Conservation (phyloP, 2,329 filamentous ascomycete species). For the Aspergillus fijiensis region DNA sequence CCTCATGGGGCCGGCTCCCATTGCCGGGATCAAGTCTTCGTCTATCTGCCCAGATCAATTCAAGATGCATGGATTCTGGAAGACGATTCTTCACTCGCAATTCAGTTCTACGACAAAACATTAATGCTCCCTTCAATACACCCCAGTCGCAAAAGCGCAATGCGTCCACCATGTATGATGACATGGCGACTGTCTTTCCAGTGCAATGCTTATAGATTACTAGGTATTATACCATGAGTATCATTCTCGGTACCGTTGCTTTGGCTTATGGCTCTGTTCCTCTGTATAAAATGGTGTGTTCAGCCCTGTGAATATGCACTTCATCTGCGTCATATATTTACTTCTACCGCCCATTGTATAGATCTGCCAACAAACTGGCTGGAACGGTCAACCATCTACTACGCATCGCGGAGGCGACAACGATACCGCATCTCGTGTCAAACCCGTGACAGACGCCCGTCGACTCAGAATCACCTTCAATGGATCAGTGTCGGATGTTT, state of each 20-base stretch:
- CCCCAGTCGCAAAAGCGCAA: slow-evolving; percentile 50
- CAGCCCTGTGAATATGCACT: background rate
- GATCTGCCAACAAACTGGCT: slow-evolving; percentile 61
- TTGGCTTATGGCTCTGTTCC: slow-evolving; percentile 66
- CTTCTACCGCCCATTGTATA: slow-evolving; percentile 19
- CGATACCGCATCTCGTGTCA: slow-evolving; percentile 73
- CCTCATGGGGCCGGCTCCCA: slow-evolving; percentile 25
- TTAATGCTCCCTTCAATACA: slow-evolving; percentile 35
- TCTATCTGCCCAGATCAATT: slow-evolving; percentile 15
- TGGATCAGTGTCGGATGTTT: slow-evolving; percentile 87
- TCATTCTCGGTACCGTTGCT: slow-evolving; percentile 63
- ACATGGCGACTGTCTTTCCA: slow-evolving; percentile 5
- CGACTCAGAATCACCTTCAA: slow-evolving; percentile 95
- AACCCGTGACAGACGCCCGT: slow-evolving; percentile 75
- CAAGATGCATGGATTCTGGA: slow-evolving; percentile 22
- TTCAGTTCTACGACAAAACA: slow-evolving; percentile 26
- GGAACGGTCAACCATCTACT: slow-evolving; percentile 89
- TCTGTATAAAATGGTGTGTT: slow-evolving; percentile 64
- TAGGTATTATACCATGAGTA: slow-evolving; percentile 63
- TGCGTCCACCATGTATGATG: slow-evolving; percentile 58
- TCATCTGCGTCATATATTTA: background rate
- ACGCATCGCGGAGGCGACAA: slow-evolving; percentile 66
- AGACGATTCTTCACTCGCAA: slow-evolving; percentile 37
- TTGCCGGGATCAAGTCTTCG: slow-evolving; percentile 14
- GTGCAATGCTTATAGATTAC: slow-evolving; percentile 11